phyloP scores from a whole-genome alignment of 2,329 filamentous ascomycete species.

The Colletotrichum cuscutae region DNA sequence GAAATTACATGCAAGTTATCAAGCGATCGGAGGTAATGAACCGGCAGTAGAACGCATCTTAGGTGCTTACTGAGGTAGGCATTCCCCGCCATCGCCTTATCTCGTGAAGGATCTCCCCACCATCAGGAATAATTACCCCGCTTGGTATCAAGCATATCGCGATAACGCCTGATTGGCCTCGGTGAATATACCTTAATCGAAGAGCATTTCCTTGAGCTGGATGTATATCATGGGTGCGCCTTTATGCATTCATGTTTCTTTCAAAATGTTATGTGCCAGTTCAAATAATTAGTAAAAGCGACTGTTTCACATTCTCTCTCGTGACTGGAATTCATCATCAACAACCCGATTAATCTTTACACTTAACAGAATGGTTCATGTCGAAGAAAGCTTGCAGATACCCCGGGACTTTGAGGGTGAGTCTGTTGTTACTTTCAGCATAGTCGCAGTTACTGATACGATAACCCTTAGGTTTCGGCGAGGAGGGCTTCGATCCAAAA shows the following conservation, averaged over 20 bases:
- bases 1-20: neutral
- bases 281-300: too few relatives aligned
- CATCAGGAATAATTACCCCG: neutral
- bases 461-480: slow-evolving; percentile 35
- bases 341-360: neutral
- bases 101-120: slow-evolving; percentile 11
- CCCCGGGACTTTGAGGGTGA: slow-evolving; percentile 41
- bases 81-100: neutral
- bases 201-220: too few relatives aligned
- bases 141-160: neutral
- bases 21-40: neutral
- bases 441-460: neutral
- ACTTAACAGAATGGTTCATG: slow-evolving; percentile 5
- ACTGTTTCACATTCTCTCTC: neutral
- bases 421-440: neutral
- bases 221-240: neutral
- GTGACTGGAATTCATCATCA: neutral
- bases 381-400: slow-evolving; percentile 15
- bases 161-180: neutral
- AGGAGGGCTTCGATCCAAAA: slow-evolving; percentile 38
- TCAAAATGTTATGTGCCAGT: too few relatives aligned
- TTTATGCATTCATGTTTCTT: too few relatives aligned
- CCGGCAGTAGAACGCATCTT: neutral
- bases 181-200: neutral
- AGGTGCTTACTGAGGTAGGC: neutral